A percentile compares a stretch with the other conserved stretches of the same genome.
These are phyloP conservation scores for Dendrobium nobile DNA, from an alignment of 106 monocot species.

Conservation along the genomic window DNA sequence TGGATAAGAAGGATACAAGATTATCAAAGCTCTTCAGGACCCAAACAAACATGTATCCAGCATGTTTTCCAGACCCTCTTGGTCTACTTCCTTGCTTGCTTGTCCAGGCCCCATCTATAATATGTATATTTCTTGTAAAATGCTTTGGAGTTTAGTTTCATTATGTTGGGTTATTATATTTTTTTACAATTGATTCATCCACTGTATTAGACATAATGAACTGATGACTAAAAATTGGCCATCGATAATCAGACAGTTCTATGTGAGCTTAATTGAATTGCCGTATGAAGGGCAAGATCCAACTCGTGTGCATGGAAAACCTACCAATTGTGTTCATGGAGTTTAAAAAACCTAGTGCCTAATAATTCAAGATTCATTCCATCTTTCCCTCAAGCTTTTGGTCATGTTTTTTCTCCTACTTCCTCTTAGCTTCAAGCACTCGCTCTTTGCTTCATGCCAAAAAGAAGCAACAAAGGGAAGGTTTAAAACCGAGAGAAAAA, in stretches of 20 bases:
- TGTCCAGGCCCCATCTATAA: background rate
- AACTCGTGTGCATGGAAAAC: no score
- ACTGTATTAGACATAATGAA: no score
- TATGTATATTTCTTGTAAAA: background rate
- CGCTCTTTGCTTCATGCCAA: background rate
- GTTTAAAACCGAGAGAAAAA: background rate
- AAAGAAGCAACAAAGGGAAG: background rate
- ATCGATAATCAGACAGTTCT: no score
- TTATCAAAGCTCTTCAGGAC: no score
- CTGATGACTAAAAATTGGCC: no score
- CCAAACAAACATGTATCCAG: no score
- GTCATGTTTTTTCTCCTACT: background rate
- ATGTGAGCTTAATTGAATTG: no score
- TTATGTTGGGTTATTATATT: background rate
- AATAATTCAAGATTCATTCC: background rate
- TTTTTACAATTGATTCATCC: no score
- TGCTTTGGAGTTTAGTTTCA: background rate
- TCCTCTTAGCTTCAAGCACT: background rate
- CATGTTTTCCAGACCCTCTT: no score
- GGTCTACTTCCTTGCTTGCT: background rate
- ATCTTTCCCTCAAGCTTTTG: background rate
- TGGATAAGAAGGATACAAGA: no score
- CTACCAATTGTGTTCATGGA: no score
- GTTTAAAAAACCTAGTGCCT: background rate
- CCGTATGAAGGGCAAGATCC: no score